These are phyloP conservation scores for Penicillium simplicissimum DNA, from an alignment of 495 filamentous ascomycete genomes.

Conservation along the genomic window DNA sequence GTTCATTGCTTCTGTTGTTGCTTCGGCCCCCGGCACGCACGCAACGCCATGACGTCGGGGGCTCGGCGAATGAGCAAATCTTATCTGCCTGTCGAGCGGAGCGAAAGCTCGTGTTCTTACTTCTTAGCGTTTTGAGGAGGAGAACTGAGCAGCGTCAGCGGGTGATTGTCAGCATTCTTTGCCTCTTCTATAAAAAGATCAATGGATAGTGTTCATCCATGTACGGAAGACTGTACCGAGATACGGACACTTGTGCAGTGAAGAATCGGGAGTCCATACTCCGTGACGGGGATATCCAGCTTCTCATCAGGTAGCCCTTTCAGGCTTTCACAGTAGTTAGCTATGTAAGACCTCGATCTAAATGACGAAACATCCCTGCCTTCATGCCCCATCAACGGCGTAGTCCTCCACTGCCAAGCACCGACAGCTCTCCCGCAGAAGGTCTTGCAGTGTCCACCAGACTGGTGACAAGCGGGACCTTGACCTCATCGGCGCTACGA, in stretches of 20 bases:
- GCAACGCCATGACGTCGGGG: constrained; percentile 23
- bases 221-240: neutral
- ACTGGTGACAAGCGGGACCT: constrained; percentile 1
- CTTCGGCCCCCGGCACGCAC: neutral
- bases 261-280: neutral
- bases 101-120: neutral
- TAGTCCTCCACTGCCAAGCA: neutral
- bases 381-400: neutral
- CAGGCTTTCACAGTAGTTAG: neutral
- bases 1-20: neutral
- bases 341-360: neutral
- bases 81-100: neutral
- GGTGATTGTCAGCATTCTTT: constrained; percentile 6
- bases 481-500: neutral
- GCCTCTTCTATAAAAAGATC: constrained; percentile 3
- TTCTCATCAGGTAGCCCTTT: too few relatives aligned
- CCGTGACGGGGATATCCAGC: neutral
- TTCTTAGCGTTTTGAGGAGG: neutral
- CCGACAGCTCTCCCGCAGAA: neutral
- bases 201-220: neutral
- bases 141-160: neutral
- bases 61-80: constrained; percentile 7
- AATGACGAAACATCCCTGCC: neutral
- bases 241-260: neutral
- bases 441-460: constrained; percentile 1